phyloP scores from a whole-genome alignment of 2,329 filamentous ascomycete genomes.

The Ophiocordyceps camponoti-rufipedis region DNA sequence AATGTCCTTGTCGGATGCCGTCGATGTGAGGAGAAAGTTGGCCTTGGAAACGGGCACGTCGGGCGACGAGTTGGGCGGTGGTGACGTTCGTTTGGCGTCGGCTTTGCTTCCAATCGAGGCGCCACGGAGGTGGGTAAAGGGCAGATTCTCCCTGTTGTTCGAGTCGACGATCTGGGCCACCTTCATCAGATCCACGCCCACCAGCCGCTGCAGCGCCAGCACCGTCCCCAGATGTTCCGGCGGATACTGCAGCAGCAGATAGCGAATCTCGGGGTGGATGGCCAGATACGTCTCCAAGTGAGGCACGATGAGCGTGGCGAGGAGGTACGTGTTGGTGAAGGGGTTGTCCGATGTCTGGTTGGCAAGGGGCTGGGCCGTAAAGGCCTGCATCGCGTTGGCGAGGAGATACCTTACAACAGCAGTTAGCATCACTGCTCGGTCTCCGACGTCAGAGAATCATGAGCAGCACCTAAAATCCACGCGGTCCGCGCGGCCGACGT shows the following conservation, averaged over 20 bases:
- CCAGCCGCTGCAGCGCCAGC: conserved; percentile 36
- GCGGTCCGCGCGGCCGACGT: conserved; percentile 31
- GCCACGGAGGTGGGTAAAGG: conserved; percentile 21
- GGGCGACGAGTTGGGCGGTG: conserved; percentile 9
- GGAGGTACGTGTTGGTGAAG: conserved; percentile 31
- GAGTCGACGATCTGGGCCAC: conserved; percentile 37
- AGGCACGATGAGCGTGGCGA: conserved; percentile 40
- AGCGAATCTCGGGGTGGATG: conserved; percentile 30
- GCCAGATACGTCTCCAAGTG: conserved; percentile 42
- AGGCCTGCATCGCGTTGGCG: conserved; percentile 40
- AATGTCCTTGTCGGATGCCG: conserved; percentile 34
- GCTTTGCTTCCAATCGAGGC: conserved; percentile 11
- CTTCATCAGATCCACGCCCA: conserved; percentile 37
- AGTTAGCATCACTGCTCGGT: no score
- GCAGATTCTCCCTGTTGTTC: conserved; percentile 16
- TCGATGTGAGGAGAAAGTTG: conserved; percentile 37
- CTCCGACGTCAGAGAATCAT: no score
- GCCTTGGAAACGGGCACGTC: conserved; percentile 26
- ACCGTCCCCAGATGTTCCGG: conserved; percentile 36
- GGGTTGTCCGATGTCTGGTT: conserved; percentile 34
- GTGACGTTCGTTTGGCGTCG: conserved; percentile 6
- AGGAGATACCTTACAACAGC: conserved; percentile 33
- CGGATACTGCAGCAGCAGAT: conserved; percentile 41
- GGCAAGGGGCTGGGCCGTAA: conserved; percentile 29
- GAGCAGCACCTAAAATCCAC: conserved; percentile 35